phyloP scores from a whole-genome alignment of 768 basidiomycete genomes.

The Termitomyces sp. region DNA sequence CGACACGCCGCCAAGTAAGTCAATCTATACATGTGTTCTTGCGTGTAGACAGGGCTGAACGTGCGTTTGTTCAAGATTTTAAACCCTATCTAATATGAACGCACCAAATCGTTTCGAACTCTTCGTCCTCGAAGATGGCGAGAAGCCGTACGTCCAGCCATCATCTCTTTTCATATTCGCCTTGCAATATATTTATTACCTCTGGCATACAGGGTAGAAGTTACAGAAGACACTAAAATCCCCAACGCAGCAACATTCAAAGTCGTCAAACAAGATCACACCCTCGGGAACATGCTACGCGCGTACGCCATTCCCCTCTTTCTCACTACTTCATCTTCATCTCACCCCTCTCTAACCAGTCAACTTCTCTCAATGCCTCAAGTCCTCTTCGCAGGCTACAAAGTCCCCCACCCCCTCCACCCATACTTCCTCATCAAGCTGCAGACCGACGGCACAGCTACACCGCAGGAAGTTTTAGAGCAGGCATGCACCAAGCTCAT shows the following conservation, averaged over 20 bases:
- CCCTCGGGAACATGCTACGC: constrained; percentile 93
- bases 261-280: constrained; percentile 95
- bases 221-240: constrained; percentile 94
- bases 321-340: neutral
- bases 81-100: constrained; percentile 53
- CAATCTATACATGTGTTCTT: no score
- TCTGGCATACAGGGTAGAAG: constrained; percentile 58
- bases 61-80: neutral
- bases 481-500: constrained; percentile 82
- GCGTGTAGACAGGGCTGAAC: neutral
- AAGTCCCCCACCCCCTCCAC: constrained; percentile 94
- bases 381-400: constrained; percentile 96
- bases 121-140: constrained; percentile 80
- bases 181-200: neutral
- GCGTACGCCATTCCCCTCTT: constrained; percentile 49
- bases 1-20: neutral
- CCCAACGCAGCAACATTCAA: constrained; percentile 96
- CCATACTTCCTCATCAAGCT: constrained; percentile 93
- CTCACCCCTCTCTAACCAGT: constrained; percentile 32
- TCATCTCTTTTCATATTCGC: neutral
- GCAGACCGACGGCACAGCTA: constrained; percentile 85
- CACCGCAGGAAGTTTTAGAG: constrained; percentile 80
- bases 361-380: constrained; percentile 86
- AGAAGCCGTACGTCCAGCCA: constrained; percentile 72
- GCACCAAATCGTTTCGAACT: constrained; percentile 85